Evolutionary conservation across 352 stramenopile genomes (phyloP).

Genomic region (Peronosclerospora sorghi): DNA sequence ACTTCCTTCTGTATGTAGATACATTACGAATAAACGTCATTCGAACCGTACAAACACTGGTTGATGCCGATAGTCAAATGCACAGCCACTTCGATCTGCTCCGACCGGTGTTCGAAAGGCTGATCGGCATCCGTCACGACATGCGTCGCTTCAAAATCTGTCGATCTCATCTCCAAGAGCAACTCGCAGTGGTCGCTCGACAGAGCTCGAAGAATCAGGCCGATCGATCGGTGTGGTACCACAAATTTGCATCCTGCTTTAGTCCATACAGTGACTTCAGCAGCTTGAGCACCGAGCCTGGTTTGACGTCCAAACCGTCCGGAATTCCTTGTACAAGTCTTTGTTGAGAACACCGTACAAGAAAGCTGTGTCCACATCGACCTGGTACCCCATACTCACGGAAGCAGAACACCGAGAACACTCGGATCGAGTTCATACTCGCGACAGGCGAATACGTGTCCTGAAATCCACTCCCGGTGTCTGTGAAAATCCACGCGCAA

Average conservation of each 20-base stretch:
- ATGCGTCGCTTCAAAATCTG: too few relatives aligned
- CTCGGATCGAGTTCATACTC: constrained; percentile 26
- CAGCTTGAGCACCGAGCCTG: constrained; percentile 3
- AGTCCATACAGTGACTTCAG: constrained; percentile 10
- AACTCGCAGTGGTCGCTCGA: too few relatives aligned
- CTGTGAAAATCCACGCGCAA: neutral
- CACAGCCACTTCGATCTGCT: too few relatives aligned
- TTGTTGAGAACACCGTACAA: constrained; percentile 8
- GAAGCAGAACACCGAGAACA: constrained; percentile 3
- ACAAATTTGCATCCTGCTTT: constrained; percentile 10
- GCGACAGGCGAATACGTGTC: constrained; percentile 13
- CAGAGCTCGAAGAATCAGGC: too few relatives aligned
- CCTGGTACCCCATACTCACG: constrained; percentile 9
- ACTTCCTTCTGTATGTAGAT: too few relatives aligned
- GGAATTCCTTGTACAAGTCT: constrained; percentile 6
- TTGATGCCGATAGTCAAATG: too few relatives aligned
- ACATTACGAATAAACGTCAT: too few relatives aligned
- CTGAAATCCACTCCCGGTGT: neutral
- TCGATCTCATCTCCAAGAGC: too few relatives aligned
- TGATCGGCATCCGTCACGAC: too few relatives aligned
- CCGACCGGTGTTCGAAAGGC: too few relatives aligned
- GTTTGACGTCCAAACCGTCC: too few relatives aligned
- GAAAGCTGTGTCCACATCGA: constrained; percentile 29
- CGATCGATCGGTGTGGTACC: constrained; percentile 11
- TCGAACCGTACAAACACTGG: too few relatives aligned